phyloP scores from a whole-genome alignment of 2,329 filamentous ascomycete species.

The Paraphoma chrysanthemicola region DNA sequence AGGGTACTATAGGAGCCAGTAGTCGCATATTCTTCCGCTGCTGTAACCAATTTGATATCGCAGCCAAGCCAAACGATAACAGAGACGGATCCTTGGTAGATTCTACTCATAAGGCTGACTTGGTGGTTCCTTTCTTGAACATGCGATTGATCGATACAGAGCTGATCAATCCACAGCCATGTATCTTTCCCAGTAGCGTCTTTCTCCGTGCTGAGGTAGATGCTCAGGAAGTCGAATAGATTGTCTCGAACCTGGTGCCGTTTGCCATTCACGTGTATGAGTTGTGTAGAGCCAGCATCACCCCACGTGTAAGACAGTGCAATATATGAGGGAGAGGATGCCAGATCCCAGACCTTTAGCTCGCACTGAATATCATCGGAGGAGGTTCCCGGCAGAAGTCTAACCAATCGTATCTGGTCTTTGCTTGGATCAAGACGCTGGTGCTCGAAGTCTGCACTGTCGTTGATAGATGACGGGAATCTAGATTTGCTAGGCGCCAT shows the following conservation, averaged over 20 bases:
- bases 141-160: not conserved
- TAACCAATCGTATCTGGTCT: too few relatives aligned
- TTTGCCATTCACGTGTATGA: not conserved
- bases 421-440: too few relatives aligned
- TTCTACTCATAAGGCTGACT: not conserved
- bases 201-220: not conserved
- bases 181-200: too few relatives aligned
- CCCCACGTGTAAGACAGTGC: not conserved
- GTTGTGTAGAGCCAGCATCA: not conserved
- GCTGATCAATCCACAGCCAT: not conserved
- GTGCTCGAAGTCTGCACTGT: too few relatives aligned
- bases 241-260: not conserved
- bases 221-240: not conserved
- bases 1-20: not conserved
- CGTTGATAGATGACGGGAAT: too few relatives aligned
- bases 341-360: too few relatives aligned
- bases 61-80: not conserved
- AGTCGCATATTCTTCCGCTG: not conserved
- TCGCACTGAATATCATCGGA: too few relatives aligned
- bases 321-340: not conserved
- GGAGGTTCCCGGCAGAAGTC: too few relatives aligned
- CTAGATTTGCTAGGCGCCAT: too few relatives aligned
- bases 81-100: not conserved
- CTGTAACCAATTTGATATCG: not conserved
- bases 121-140: not conserved